phyloP scores from a whole-genome alignment of 116 monocot genomes.

The Iris pallida region DNA sequence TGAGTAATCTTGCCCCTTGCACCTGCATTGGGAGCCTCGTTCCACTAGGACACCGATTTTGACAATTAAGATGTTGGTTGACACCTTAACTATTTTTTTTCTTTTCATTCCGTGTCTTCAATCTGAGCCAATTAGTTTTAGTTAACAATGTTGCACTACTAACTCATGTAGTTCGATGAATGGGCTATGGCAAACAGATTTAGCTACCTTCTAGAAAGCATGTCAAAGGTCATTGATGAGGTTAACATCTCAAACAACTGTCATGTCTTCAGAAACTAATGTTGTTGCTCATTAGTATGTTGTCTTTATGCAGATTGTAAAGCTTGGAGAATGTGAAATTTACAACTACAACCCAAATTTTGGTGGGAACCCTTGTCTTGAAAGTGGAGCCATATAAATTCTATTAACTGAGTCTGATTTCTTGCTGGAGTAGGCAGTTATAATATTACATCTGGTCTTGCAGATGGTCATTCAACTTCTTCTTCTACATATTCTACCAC shows the following conservation, averaged over 20 bases:
- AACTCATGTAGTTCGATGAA: constrained; percentile 32
- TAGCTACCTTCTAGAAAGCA: constrained; percentile 59
- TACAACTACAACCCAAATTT: constrained; percentile 95
- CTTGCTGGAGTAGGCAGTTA: not conserved
- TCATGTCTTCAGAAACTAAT: not conserved
- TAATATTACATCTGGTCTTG: constrained; percentile 6
- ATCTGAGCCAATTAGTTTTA: no score
- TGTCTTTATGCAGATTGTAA: constrained; percentile 53
- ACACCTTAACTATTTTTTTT: no score
- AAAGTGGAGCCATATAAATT: constrained; percentile 82
- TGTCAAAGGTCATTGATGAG: constrained; percentile 78
- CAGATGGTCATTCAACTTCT: constrained; percentile 96
- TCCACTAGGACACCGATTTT: no score
- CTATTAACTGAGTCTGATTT: not conserved
- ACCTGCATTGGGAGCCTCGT: no score
- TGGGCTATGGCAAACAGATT: constrained; percentile 55
- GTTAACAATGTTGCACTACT: not conserved
- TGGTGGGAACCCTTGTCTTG: constrained; percentile 66
- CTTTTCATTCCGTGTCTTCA: no score
- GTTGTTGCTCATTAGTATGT: not conserved
- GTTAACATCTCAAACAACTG: constrained; percentile 21
- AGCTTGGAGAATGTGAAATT: constrained; percentile 71
- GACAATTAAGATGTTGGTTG: no score
- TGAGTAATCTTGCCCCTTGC: no score
- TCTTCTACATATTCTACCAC: no score